A percentile compares a stretch with the other conserved stretches of the same genome.
phyloP scores from a whole-genome alignment of 1,284 basidiomycete species.

The Agaricales sp. region DNA sequence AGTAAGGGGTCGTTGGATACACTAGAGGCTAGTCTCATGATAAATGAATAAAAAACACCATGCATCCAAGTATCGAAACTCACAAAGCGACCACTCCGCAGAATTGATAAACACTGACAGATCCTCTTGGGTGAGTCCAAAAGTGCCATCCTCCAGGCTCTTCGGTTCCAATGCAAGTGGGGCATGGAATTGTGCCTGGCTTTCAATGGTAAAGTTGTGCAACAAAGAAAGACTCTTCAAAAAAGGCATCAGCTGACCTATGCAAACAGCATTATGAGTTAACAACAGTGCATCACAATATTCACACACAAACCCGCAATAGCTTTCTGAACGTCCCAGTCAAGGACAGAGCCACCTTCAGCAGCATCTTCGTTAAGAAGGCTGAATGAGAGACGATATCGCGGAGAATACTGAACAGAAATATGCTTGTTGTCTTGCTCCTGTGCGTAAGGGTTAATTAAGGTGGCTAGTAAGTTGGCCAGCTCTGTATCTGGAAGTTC shows the following conservation, averaged over 20 bases:
- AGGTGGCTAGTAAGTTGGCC: slow-evolving; percentile 28
- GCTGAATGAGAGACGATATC: slow-evolving; percentile 74
- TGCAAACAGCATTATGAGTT: slow-evolving; percentile 7
- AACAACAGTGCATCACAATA: slow-evolving; percentile 11
- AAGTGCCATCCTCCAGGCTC: slow-evolving; percentile 26
- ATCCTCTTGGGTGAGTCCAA: slow-evolving; percentile 67
- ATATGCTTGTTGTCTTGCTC: slow-evolving; percentile 37
- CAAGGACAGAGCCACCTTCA: slow-evolving; percentile 45
- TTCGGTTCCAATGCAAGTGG: slow-evolving; percentile 76
- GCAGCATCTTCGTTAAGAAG: slow-evolving; percentile 82
- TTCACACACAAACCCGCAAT: slow-evolving; percentile 45
- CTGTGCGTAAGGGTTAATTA: slow-evolving; percentile 43
- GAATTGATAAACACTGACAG: slow-evolving; percentile 91
- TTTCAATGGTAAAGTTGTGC: slow-evolving; percentile 90
- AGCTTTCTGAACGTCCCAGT: slow-evolving; percentile 66
- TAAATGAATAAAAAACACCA: slow-evolving; percentile 3
- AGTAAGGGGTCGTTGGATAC: slow-evolving; percentile 87
- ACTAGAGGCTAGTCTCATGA: slow-evolving; percentile 48
- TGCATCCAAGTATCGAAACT: slow-evolving; percentile 16
- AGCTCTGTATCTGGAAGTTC: slow-evolving; percentile 15
- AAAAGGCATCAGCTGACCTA: slow-evolving; percentile 65
- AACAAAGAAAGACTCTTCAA: slow-evolving; percentile 51
- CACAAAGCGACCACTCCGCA: slow-evolving; percentile 90
- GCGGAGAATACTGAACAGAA: slow-evolving; percentile 65
- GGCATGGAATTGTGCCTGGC: slow-evolving; percentile 88